Evolutionary conservation across 2,329 filamentous ascomycete genomes (phyloP).

Genomic region (Myotisia sp.): DNA sequence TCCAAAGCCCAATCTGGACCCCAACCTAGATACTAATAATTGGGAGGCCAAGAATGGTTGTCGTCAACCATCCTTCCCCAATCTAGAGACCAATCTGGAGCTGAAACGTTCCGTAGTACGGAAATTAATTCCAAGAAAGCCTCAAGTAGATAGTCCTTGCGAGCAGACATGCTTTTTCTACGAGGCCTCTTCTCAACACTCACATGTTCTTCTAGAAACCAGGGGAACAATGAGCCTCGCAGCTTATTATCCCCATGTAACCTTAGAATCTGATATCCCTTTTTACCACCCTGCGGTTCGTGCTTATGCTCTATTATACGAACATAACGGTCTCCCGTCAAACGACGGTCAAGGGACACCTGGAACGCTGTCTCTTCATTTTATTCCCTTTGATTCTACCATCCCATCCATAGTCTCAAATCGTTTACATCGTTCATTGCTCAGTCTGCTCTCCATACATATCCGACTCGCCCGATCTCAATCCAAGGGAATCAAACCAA

Average conservation of each 20-base stretch:
- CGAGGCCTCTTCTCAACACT: too few relatives aligned
- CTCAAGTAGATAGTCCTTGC: constrained; percentile 56
- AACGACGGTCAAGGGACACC: constrained; percentile 15
- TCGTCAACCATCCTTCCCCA: neutral
- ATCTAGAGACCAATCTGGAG: constrained; percentile 14
- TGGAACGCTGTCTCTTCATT: constrained; percentile 39
- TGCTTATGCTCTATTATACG: constrained; percentile 62
- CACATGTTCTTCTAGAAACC: too few relatives aligned
- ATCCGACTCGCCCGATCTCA: constrained; percentile 20
- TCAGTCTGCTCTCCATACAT: constrained; percentile 24
- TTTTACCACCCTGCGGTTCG: constrained; percentile 76
- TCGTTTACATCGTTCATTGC: constrained; percentile 27
- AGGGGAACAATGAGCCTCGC: constrained; percentile 37
- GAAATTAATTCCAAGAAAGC: constrained; percentile 68
- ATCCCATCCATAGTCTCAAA: constrained; percentile 22
- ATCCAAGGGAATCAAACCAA: constrained; percentile 46
- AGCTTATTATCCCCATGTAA: constrained; percentile 63
- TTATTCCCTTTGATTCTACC: constrained; percentile 30
- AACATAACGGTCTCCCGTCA: constrained; percentile 21
- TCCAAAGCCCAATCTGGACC: too few relatives aligned
- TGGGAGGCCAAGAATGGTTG: too few relatives aligned
- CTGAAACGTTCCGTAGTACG: constrained; percentile 56
- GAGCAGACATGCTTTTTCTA: constrained; percentile 76
- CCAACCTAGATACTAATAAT: too few relatives aligned
- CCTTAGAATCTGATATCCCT: constrained; percentile 49